Conservation (phyloP, 176 grass and related monocot genomes). For the Oryza meridionalis region DNA sequence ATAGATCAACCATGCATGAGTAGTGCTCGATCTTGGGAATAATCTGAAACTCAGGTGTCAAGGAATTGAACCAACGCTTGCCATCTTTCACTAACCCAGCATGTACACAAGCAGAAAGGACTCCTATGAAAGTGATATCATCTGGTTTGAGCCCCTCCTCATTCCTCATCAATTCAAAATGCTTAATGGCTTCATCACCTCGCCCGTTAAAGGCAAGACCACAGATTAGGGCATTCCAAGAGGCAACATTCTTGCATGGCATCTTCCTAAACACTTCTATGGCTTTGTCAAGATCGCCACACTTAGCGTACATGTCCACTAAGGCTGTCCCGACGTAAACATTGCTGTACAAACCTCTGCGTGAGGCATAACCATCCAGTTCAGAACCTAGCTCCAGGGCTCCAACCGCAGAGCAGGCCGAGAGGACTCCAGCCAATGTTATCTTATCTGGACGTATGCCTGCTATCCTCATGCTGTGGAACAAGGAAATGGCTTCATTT, state of each 20-base stretch:
- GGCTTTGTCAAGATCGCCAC: conserved; percentile 66
- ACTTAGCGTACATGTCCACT: conserved; percentile 90
- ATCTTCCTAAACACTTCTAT: conserved; percentile 57
- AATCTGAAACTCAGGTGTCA: conserved; percentile 59
- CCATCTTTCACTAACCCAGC: conserved; percentile 69
- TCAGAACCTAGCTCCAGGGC: conserved; percentile 71
- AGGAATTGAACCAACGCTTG: conserved; percentile 58
- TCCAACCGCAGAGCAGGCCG: conserved; percentile 72
- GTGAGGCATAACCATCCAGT: conserved; percentile 60
- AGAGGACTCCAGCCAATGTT: conserved; percentile 79
- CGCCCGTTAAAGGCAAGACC: conserved; percentile 67
- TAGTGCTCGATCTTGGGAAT: conserved; percentile 78
- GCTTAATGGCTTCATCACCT: conserved; percentile 56
- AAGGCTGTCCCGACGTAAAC: conserved; percentile 84
- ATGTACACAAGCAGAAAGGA: conserved; percentile 88
- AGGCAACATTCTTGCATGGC: conserved; percentile 65
- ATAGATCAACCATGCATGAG: conserved; percentile 87
- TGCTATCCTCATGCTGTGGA: conserved; percentile 62
- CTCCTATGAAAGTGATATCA: conserved; percentile 74
- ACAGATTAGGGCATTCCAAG: conserved; percentile 90
- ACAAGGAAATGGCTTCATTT: conserved; percentile 82
- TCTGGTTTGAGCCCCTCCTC: conserved; percentile 52
- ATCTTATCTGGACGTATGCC: conserved; percentile 66
- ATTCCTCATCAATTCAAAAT: conserved; percentile 72
- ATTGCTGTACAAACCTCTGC: conserved; percentile 59